A percentile compares a stretch with the other conserved stretches of the same genome.
Conservation (phyloP, 345 rosid species). For the Hibiscus syriacus region DNA sequence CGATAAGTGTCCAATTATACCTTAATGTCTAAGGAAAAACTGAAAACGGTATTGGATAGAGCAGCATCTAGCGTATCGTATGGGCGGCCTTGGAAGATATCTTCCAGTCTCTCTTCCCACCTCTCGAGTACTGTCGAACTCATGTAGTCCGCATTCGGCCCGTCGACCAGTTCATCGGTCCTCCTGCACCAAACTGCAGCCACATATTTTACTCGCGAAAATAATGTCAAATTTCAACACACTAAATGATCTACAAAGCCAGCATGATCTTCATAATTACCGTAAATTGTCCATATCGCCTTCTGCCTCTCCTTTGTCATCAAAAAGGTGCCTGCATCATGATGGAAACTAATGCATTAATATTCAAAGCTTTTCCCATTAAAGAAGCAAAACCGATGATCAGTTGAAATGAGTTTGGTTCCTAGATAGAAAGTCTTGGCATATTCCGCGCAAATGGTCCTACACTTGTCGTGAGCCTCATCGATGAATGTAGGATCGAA, state of each 20-base stretch:
- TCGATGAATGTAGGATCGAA: conserved; percentile 37
- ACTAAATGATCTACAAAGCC: not conserved
- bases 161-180: conserved; percentile 55
- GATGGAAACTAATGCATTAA: not conserved
- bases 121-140: conserved; percentile 35
- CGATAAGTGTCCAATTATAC: conserved; percentile 3
- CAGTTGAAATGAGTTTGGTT: conserved; percentile 2
- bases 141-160: conserved; percentile 38
- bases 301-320: conserved; percentile 56
- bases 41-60: conserved; percentile 39
- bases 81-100: conserved; percentile 48
- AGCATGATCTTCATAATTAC: conserved; percentile 15
- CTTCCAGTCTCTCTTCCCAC: conserved; percentile 54
- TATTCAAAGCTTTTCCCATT: not conserved
- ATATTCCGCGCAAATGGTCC: conserved; percentile 42
- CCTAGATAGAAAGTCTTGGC: conserved; percentile 66
- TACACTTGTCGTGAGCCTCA: conserved; percentile 43
- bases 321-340: conserved; percentile 43
- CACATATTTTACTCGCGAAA: not conserved
- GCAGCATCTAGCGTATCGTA: conserved; percentile 58
- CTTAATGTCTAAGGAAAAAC: conserved; percentile 47
- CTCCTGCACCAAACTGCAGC: conserved; percentile 57
- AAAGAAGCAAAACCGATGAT: not conserved
- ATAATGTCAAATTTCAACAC: not conserved
- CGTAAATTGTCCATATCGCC: conserved; percentile 67